Conservation (phyloP, 257 asterid genomes). For the Dorcoceras hygrometricum region DNA sequence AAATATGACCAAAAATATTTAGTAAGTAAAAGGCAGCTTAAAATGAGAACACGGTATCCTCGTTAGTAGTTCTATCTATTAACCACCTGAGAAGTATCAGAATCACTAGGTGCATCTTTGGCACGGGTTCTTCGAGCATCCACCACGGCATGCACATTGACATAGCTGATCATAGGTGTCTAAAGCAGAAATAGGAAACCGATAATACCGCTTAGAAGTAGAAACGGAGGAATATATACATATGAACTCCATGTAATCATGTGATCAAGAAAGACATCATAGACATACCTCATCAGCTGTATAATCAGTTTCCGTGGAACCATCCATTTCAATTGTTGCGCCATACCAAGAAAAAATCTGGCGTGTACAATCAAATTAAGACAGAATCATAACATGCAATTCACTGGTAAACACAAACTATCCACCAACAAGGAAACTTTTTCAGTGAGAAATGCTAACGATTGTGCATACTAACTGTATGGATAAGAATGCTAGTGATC, state of each 20-base stretch:
- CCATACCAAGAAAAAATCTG: constrained; percentile 97
- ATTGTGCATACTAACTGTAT: background rate
- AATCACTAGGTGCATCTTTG: constrained; percentile 76
- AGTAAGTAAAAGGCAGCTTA: background rate
- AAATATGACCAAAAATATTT: background rate
- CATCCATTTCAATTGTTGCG: constrained; percentile 89
- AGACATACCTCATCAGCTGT: constrained; percentile 83
- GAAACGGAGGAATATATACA: background rate
- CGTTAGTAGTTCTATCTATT: constrained; percentile 3
- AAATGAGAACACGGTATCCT: constrained; percentile 4
- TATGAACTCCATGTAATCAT: background rate
- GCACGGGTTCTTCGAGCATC: constrained; percentile 92
- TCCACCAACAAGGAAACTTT: background rate
- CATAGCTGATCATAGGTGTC: constrained; percentile 97
- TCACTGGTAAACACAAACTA: constrained; percentile 9
- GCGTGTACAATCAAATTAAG: constrained; percentile 21
- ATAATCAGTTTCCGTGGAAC: constrained; percentile 85
- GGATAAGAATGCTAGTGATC: background rate
- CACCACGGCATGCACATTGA: constrained; percentile 89
- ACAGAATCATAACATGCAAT: constrained; percentile 20
- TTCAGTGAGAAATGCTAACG: background rate
- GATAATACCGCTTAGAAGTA: background rate
- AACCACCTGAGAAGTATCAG: constrained; percentile 84
- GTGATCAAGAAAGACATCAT: constrained; percentile 9
- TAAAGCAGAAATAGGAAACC: constrained; percentile 29